Percentiles rank a stretch among this genome's conserved stretches.
These are phyloP conservation scores for Aethionema arabicum DNA, from an alignment of 345 rosid genomes.

Conservation along the genomic window DNA sequence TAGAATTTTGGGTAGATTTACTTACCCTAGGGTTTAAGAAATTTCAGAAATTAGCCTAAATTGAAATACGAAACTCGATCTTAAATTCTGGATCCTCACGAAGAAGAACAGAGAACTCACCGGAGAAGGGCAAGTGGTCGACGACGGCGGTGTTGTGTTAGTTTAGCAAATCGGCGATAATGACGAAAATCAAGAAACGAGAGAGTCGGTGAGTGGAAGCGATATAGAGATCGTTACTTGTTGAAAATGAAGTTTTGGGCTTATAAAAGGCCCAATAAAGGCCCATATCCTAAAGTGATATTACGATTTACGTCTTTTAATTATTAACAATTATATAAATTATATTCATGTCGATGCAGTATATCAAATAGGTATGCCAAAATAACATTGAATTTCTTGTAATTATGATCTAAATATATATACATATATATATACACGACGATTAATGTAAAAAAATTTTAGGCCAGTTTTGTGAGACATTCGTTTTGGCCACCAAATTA, in stretches of 20 bases:
- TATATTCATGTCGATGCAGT: too few species aligned
- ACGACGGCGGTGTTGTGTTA: background rate
- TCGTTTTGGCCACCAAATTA: too few species aligned
- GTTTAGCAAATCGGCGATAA: conserved; percentile 16
- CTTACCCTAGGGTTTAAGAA: conserved; percentile 11
- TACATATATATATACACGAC: too few species aligned
- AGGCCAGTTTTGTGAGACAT: too few species aligned
- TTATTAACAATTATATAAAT: too few species aligned
- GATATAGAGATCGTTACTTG: too few species aligned
- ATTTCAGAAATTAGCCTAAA: background rate
- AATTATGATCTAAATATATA: too few species aligned
- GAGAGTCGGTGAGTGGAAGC: background rate
- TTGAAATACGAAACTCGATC: conserved; percentile 1
- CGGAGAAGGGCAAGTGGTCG: background rate
- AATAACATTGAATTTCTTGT: too few species aligned
- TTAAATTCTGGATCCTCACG: background rate
- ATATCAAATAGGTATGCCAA: too few species aligned
- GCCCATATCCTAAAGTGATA: too few species aligned
- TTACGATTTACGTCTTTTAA: too few species aligned
- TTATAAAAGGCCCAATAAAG: background rate
- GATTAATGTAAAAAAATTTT: too few species aligned
- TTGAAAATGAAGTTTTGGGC: background rate
- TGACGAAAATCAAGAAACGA: background rate
- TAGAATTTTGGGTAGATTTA: conserved; percentile 1
- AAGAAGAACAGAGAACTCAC: conserved; percentile 19